Evolutionary conservation across 1,139 yeast species (phyloP), one percentile per base, ranked within the genome.

Genomic region (Yamadazyma oceani): DNA sequence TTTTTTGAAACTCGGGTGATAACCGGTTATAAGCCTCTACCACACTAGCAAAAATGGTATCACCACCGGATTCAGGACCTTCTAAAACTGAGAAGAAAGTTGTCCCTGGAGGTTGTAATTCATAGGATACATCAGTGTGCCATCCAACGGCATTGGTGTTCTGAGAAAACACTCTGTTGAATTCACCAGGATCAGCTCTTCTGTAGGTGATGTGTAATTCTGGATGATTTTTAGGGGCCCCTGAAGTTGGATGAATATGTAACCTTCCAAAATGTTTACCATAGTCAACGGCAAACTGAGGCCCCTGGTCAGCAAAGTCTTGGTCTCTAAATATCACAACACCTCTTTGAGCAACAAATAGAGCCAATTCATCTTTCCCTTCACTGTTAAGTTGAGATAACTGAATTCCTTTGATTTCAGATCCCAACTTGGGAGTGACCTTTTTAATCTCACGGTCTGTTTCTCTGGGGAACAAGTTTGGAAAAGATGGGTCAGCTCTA

Each of bases 41-140:
- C 17, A 78, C 69, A 46, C 76, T 80, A 7, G 78, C 68, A 62
- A 82, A 82, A 34, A 77, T 58, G 11, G 88, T 82, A 55, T 82
- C 87, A 37, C 88, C 87, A 37, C 88, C 88, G 12, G 74, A 56
- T 38, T 70, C 72, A 29, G 86, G 81, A 24, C 80, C 82, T 49
- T 69, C 80, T 34, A 75, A 57, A 42, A 79, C 70, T 32, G 77
- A 66, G 49, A 82, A 75, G 32, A 78, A 65, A 1, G 87, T 82
- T 41, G 74, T 63, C 2, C 80, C 73, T 2, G 87, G 84, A 3
- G 87, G 82, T 54, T 79, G 85, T 40, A 64, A 60, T 49, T 81
- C 87, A 56, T 80, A 81, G 11, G 84, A 69, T 22, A 78, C 82
- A 54, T 82, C 87, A 0, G 83, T 69, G 57, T 82, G 87, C 83